Conservation (phyloP, 768 basidiomycete genomes). For the Suillus discolor region DNA sequence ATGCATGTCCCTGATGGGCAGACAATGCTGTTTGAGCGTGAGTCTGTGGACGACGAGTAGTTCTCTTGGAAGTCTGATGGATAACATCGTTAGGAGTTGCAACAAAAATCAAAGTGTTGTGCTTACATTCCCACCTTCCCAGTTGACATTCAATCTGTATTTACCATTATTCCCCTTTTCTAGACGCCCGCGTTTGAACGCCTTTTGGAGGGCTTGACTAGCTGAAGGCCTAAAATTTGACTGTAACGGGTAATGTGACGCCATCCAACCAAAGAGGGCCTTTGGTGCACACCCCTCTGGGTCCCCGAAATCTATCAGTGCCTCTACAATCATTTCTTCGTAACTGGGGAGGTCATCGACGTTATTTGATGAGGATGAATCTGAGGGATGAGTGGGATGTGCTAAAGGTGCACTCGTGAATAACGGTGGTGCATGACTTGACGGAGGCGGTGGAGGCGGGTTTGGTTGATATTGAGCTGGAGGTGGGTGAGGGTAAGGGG, state of each 20-base stretch:
- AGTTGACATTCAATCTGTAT: conserved; percentile 73
- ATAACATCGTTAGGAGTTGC: not conserved
- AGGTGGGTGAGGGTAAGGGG: conserved; percentile 35
- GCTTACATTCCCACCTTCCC: conserved; percentile 83
- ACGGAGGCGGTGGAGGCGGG: conserved; percentile 32
- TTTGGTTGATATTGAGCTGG: conserved; percentile 32
- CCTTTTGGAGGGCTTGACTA: conserved; percentile 87
- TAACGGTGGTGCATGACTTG: conserved; percentile 29
- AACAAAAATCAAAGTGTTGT: not conserved
- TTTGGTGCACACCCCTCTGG: conserved; percentile 84
- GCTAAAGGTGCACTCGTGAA: conserved; percentile 28
- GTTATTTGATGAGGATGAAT: conserved; percentile 21
- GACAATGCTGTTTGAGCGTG: conserved; percentile 33
- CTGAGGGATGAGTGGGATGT: conserved; percentile 20
- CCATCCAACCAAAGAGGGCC: conserved; percentile 84
- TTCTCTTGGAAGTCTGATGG: conserved; percentile 67
- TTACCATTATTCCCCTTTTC: conserved; percentile 74
- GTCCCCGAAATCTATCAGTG: conserved; percentile 64
- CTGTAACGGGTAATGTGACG: conserved; percentile 76
- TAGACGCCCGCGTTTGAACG: conserved; percentile 78
- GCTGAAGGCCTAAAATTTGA: conserved; percentile 90
- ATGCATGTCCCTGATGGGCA: conserved; percentile 23
- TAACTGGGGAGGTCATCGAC: conserved; percentile 78
- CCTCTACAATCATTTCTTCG: conserved; percentile 91
- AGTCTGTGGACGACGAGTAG: conserved; percentile 79